A percentile compares a stretch with the other conserved stretches of the same genome.
Evolutionary conservation across 192 early-diverging fungal genomes (phyloP).

Genomic region (Pilaira anomala): DNA sequence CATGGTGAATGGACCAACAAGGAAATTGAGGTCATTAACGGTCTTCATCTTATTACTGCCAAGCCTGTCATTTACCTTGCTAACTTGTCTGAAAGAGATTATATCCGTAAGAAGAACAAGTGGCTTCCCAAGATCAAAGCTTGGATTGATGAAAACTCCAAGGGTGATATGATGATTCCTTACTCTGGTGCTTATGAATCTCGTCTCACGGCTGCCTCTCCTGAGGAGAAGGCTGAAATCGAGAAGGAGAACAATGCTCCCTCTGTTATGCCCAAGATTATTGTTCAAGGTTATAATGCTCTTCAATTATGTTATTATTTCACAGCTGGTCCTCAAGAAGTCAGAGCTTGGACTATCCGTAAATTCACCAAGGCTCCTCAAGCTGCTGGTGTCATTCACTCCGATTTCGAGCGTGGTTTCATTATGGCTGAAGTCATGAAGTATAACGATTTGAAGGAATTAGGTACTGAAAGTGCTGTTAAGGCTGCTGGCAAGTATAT

Average conservation of each 20-base stretch:
- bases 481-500: constrained; percentile 89
- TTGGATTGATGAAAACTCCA: constrained; percentile 91
- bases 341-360: constrained; percentile 87
- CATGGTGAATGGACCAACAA: constrained; percentile 87
- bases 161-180: constrained; percentile 87
- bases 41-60: constrained; percentile 82
- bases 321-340: constrained; percentile 89
- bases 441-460: constrained; percentile 82
- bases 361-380: constrained; percentile 60
- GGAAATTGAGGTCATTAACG: constrained; percentile 88
- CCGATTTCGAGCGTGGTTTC: constrained; percentile 80
- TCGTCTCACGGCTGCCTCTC: constrained; percentile 31
- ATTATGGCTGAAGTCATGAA: constrained; percentile 94
- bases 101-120: constrained; percentile 87
- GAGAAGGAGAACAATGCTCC: constrained; percentile 60
- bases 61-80: constrained; percentile 95
- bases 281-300: constrained; percentile 85
- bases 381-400: constrained; percentile 92
- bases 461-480: constrained; percentile 83
- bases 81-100: constrained; percentile 90
- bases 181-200: constrained; percentile 83
- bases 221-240: constrained; percentile 58
- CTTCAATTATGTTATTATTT: constrained; percentile 92
- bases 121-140: constrained; percentile 81
- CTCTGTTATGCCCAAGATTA: constrained; percentile 86